phyloP scores from a whole-genome alignment of 768 basidiomycete genomes.

The Lactarius pseudohatsudake region DNA sequence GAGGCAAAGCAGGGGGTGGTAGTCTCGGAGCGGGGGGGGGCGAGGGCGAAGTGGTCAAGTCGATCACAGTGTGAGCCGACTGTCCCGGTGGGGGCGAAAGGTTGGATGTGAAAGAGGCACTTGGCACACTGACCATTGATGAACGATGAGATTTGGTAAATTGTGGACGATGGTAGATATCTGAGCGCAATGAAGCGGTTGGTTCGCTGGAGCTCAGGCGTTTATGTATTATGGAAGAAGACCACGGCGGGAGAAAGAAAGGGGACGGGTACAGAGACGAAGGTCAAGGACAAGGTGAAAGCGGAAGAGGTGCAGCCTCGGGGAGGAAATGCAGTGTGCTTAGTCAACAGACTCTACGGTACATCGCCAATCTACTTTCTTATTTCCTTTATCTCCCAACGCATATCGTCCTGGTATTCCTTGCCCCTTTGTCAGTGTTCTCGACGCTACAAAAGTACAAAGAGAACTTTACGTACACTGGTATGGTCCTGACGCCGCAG shows the following conservation, averaged over 20 bases:
- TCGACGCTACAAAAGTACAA: background rate
- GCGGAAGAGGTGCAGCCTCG: constrained; percentile 7
- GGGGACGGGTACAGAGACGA: constrained; percentile 17
- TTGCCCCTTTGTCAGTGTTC: background rate
- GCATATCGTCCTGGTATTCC: background rate
- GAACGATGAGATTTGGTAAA: constrained; percentile 18
- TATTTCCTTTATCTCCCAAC: background rate
- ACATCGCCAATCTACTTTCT: background rate
- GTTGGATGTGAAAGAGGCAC: constrained; percentile 20
- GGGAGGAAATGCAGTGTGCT: constrained; percentile 6
- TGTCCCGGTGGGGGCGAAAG: constrained; percentile 14
- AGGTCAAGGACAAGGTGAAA: constrained; percentile 4
- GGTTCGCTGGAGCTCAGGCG: background rate
- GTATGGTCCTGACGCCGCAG: constrained; percentile 22
- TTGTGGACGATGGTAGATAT: constrained; percentile 1
- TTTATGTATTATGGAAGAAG: constrained; percentile 2
- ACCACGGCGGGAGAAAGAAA: constrained; percentile 8
- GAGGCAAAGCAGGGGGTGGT: constrained; percentile 27
- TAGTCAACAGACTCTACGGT: background rate
- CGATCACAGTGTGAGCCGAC: constrained; percentile 15
- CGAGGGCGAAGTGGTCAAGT: constrained; percentile 23
- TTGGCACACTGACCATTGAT: constrained; percentile 30
- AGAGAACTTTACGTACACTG: constrained; percentile 5
- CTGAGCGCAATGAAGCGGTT: background rate
- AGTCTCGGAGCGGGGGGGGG: constrained; percentile 28